Percentiles rank a stretch among this genome's conserved stretches.
Conservation (phyloP, 2,329 filamentous ascomycete species). For the Penicillium corylophilum region DNA sequence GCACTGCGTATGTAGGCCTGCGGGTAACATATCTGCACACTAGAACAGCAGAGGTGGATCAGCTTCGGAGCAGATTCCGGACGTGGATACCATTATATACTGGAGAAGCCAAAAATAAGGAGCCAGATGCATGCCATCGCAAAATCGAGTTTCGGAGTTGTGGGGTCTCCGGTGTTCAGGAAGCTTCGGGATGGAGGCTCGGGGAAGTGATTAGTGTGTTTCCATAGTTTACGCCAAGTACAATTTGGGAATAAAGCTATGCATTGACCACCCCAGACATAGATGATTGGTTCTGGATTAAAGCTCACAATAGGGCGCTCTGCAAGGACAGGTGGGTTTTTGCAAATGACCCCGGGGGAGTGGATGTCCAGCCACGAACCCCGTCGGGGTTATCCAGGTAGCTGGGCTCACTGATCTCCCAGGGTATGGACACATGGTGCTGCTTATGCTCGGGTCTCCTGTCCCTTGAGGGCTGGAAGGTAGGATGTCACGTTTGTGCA, state of each 20-base stretch:
- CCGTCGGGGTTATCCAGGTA: conserved; percentile 20
- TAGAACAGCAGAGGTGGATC: conserved; percentile 1
- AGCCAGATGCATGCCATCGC: conserved; percentile 11
- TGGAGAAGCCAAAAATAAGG: background rate
- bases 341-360: conserved; percentile 1
- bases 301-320: conserved; percentile 7
- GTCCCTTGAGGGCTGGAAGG: background rate
- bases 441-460: background rate
- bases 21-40: background rate
- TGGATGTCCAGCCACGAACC: conserved; percentile 5
- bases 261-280: background rate
- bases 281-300: conserved; percentile 16
- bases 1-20: background rate
- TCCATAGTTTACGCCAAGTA: conserved; percentile 15
- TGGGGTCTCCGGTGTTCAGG: conserved; percentile 14
- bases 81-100: background rate
- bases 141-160: conserved; percentile 8
- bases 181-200: conserved; percentile 12
- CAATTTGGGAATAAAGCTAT: conserved; percentile 4
- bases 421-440: background rate
- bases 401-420: conserved; percentile 10
- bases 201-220: conserved; percentile 18
- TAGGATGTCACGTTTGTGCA: background rate
- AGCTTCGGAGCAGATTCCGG: background rate
- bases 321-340: conserved; percentile 15